A percentile compares a stretch with the other conserved stretches of the same genome.
Evolutionary conservation across 148 eudicot species (phyloP).

Genomic region (Rhododendron ovatum): DNA sequence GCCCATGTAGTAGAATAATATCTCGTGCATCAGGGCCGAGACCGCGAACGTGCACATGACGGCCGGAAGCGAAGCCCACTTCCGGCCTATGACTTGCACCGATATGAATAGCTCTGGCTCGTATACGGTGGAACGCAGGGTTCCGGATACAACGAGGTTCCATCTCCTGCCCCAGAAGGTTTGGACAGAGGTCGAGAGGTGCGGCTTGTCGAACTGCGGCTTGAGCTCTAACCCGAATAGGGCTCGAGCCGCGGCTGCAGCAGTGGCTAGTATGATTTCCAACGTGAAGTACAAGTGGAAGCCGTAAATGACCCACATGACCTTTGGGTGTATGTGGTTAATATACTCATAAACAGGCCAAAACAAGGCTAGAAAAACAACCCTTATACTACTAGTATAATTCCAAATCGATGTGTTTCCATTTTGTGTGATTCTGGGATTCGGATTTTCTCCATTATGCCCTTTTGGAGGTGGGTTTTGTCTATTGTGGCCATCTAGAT

Average conservation of each 20-base stretch:
- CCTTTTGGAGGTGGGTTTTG: neutral
- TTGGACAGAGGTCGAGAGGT: slow-evolving; percentile 48
- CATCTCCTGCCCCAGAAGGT: slow-evolving; percentile 65
- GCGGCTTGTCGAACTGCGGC: slow-evolving; percentile 53
- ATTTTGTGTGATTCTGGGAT: neutral
- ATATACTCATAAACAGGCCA: slow-evolving; percentile 20
- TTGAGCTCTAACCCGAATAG: slow-evolving; percentile 33
- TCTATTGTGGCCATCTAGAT: too few relatives aligned
- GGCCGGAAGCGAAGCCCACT: slow-evolving; percentile 25
- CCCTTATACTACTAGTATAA: slow-evolving; percentile 30
- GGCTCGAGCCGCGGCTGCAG: slow-evolving; percentile 26
- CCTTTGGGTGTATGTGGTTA: slow-evolving; percentile 30
- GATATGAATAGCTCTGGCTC: slow-evolving; percentile 16
- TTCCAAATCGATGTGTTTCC: slow-evolving; percentile 17
- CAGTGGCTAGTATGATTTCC: slow-evolving; percentile 29
- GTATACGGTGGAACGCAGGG: slow-evolving; percentile 42
- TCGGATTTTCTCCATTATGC: neutral
- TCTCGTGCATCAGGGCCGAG: slow-evolving; percentile 52
- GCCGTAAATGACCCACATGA: slow-evolving; percentile 24
- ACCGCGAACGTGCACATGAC: slow-evolving; percentile 33
- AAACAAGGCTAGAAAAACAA: slow-evolving; percentile 16
- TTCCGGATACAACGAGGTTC: slow-evolving; percentile 46
- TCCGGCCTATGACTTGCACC: slow-evolving; percentile 14
- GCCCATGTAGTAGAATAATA: slow-evolving; percentile 38
- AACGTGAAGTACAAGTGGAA: slow-evolving; percentile 36